Conservation (phyloP, 148 eudicot genomes). For the Tetragonia tetragonoides region DNA sequence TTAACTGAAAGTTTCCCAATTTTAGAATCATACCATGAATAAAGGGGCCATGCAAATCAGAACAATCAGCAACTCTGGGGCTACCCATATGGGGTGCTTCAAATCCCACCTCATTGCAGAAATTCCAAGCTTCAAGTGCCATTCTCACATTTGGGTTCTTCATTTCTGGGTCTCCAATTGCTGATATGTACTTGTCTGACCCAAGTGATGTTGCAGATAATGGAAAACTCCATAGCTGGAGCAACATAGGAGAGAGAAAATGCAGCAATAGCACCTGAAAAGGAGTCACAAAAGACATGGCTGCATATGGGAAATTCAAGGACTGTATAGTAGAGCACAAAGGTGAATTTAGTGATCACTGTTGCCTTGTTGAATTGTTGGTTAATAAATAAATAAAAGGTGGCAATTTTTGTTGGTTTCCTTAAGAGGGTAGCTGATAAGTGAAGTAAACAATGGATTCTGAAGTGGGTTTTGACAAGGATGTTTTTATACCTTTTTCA, state of each 20-base stretch:
- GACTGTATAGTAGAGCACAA: too few relatives aligned
- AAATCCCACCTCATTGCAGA: slow-evolving; percentile 39
- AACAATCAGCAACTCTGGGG: slow-evolving; percentile 41
- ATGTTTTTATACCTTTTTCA: too few relatives aligned
- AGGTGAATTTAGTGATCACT: too few relatives aligned
- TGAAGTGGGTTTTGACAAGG: too few relatives aligned
- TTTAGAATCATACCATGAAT: slow-evolving; percentile 15
- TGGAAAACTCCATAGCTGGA: slow-evolving; percentile 15
- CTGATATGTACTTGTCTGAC: slow-evolving; percentile 18
- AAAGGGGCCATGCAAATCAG: slow-evolving; percentile 27
- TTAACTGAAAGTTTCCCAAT: not conserved
- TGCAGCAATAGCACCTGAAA: slow-evolving; percentile 8
- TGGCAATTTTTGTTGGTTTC: too few relatives aligned
- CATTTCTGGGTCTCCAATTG: slow-evolving; percentile 43
- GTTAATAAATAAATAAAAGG: too few relatives aligned
- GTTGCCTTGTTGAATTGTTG: too few relatives aligned
- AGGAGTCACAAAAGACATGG: slow-evolving; percentile 5
- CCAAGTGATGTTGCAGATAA: not conserved
- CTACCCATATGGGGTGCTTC: slow-evolving; percentile 38
- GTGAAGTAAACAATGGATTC: too few relatives aligned
- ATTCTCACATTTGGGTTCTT: slow-evolving; percentile 33
- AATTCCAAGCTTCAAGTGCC: slow-evolving; percentile 40
- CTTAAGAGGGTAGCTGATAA: too few relatives aligned
- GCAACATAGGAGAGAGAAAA: not conserved
- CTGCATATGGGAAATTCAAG: not conserved